A percentile compares a stretch with the other conserved stretches of the same genome.
These are phyloP conservation scores for Puccinellia tenuiflora DNA, from an alignment of 176 grass and related monocot species.

Conservation along the genomic window DNA sequence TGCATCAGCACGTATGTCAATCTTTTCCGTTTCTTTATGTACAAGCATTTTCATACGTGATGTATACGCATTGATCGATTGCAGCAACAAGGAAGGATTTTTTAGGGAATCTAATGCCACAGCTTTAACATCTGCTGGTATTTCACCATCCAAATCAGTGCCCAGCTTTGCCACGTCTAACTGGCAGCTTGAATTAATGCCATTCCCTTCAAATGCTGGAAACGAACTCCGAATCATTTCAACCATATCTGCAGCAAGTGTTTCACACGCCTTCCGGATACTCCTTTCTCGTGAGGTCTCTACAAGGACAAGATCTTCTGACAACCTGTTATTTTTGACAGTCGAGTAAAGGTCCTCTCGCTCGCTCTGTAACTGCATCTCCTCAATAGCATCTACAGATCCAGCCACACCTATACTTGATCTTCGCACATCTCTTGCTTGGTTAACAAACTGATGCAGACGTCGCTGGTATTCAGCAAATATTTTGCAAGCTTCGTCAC, in stretches of 20 bases:
- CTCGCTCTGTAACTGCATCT: slow-evolving; percentile 55
- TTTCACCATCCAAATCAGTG: slow-evolving; percentile 83
- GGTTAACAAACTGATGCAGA: slow-evolving; percentile 83
- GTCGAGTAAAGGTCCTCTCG: slow-evolving; percentile 71
- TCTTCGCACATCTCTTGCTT: slow-evolving; percentile 84
- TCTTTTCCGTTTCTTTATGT: slow-evolving; percentile 92
- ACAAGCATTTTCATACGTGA: slow-evolving; percentile 64
- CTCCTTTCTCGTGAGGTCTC: slow-evolving; percentile 77
- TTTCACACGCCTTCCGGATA: slow-evolving; percentile 81
- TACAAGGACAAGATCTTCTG: slow-evolving; percentile 64
- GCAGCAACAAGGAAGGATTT: slow-evolving; percentile 72
- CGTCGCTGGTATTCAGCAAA: slow-evolving; percentile 89
- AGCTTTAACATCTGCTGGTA: slow-evolving; percentile 75
- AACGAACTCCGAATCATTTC: slow-evolving; percentile 75
- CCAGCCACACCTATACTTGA: slow-evolving; percentile 50
- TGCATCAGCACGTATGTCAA: slow-evolving; percentile 87
- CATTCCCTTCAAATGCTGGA: slow-evolving; percentile 87
- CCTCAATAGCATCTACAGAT: slow-evolving; percentile 40
- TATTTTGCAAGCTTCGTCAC: slow-evolving; percentile 92
- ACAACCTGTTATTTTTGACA: slow-evolving; percentile 62
- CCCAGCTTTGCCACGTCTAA: slow-evolving; percentile 74
- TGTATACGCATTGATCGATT: slow-evolving; percentile 73
- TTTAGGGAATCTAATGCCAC: slow-evolving; percentile 75
- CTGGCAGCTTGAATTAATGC: slow-evolving; percentile 80
- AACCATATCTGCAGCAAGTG: slow-evolving; percentile 66